Percentiles rank a stretch among this genome's conserved stretches.
Evolutionary conservation across 306 rosid species (phyloP).

Genomic region (Dalbergia cultrata): DNA sequence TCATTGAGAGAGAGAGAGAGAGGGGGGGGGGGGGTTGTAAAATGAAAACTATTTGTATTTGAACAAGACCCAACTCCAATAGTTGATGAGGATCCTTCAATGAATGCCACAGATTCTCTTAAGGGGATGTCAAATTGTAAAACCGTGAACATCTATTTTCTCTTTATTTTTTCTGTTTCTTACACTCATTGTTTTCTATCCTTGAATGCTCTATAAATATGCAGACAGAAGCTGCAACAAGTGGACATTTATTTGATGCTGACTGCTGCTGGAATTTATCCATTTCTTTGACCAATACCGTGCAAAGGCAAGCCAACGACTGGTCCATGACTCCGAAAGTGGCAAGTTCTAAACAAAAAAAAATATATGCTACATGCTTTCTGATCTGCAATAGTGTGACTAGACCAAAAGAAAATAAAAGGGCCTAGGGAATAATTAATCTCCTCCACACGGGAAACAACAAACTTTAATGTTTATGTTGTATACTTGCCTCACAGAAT

Average conservation of each 20-base stretch:
- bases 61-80: slow-evolving; percentile 6
- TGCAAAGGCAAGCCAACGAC: neutral
- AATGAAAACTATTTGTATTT: neutral
- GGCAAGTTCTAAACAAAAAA: neutral
- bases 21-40: neutral
- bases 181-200: slow-evolving; percentile 65
- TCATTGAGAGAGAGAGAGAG: too few species aligned
- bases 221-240: slow-evolving; percentile 58
- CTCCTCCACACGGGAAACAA: slow-evolving; percentile 5
- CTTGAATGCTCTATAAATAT: slow-evolving; percentile 39
- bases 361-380: slow-evolving; percentile 27
- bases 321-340: neutral
- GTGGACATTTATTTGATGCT: slow-evolving; percentile 70
- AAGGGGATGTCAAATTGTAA: neutral
- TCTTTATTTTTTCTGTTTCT: slow-evolving; percentile 55
- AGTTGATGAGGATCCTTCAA: slow-evolving; percentile 2
- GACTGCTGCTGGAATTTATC: slow-evolving; percentile 63
- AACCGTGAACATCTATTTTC: slow-evolving; percentile 11
- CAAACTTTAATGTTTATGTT: slow-evolving; percentile 12
- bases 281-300: neutral
- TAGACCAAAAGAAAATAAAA: slow-evolving; percentile 1
- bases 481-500: slow-evolving; percentile 28
- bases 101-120: neutral
- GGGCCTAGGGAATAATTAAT: neutral
- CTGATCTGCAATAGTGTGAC: slow-evolving; percentile 5